phyloP scores from a whole-genome alignment of 75 land plant genomes.

The Selaginella tamariscina region DNA sequence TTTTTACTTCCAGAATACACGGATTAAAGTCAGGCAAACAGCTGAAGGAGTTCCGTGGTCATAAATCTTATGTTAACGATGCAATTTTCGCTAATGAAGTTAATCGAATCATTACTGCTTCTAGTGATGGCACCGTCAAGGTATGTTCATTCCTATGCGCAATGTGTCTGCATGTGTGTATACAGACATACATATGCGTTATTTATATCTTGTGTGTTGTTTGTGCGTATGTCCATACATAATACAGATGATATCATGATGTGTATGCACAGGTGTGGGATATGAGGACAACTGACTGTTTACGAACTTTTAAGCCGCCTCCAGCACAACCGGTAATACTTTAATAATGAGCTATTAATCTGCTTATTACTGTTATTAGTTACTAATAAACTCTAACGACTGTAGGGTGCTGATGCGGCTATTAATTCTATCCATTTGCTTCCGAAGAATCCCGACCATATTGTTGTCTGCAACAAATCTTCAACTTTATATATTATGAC shows the following conservation, averaged over 20 bases:
- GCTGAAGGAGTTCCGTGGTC: slow-evolving; percentile 94
- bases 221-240: too few species aligned
- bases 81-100: slow-evolving; percentile 91
- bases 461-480: slow-evolving; percentile 86
- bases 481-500: slow-evolving; percentile 93
- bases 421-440: slow-evolving; percentile 85
- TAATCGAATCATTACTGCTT: slow-evolving; percentile 80
- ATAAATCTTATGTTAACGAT: slow-evolving; percentile 85
- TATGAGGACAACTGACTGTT: slow-evolving; percentile 73
- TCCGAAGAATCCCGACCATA: slow-evolving; percentile 84
- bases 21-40: slow-evolving; percentile 92
- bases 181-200: too few species aligned
- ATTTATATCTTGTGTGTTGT: too few species aligned
- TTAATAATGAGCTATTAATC: too few species aligned
- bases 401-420: slow-evolving; percentile 93
- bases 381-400: background rate
- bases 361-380: background rate
- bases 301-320: slow-evolving; percentile 95
- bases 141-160: slow-evolving; percentile 23
- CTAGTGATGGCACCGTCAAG: slow-evolving; percentile 96
- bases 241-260: too few species aligned
- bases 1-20: slow-evolving; percentile 49
- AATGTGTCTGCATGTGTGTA: too few species aligned
- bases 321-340: slow-evolving; percentile 85
- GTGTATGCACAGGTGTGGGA: slow-evolving; percentile 99